These are phyloP conservation scores for Diospyros lotus DNA, from an alignment of 148 eudicot genomes.

Conservation along the genomic window DNA sequence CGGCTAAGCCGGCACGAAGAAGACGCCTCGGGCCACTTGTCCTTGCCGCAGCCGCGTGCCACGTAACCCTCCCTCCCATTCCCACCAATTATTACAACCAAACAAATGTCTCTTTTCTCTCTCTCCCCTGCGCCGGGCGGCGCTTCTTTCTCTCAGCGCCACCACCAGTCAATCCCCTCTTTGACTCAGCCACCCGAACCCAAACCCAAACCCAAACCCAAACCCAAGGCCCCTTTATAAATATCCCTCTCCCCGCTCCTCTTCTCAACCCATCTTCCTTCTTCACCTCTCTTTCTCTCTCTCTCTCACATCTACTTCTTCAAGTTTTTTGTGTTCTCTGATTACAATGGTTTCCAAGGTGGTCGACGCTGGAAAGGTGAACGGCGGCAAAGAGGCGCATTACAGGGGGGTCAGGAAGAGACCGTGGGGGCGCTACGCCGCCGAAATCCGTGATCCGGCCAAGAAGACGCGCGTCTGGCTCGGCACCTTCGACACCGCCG, in stretches of 20 bases:
- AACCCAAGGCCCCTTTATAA: background rate
- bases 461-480: conserved; percentile 39
- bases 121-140: no score
- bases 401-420: conserved; percentile 31
- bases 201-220: background rate
- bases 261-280: background rate
- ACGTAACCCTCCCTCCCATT: background rate
- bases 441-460: conserved; percentile 29
- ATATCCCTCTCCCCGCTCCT: background rate
- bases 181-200: conserved; percentile 6
- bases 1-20: conserved; percentile 7
- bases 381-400: conserved; percentile 16
- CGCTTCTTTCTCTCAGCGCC: no score
- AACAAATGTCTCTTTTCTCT: no score
- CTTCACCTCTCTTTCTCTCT: background rate
- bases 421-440: conserved; percentile 39
- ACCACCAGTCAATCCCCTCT: conserved; percentile 11
- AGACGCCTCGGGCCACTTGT: background rate
- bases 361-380: background rate
- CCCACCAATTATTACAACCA: background rate
- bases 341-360: conserved; percentile 3
- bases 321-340: no score
- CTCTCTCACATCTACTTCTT: background rate
- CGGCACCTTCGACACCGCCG: conserved; percentile 35
- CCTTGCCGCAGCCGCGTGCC: background rate